Conservation (phyloP, 805 yeast species). For the Debaryomyces castellii region DNA sequence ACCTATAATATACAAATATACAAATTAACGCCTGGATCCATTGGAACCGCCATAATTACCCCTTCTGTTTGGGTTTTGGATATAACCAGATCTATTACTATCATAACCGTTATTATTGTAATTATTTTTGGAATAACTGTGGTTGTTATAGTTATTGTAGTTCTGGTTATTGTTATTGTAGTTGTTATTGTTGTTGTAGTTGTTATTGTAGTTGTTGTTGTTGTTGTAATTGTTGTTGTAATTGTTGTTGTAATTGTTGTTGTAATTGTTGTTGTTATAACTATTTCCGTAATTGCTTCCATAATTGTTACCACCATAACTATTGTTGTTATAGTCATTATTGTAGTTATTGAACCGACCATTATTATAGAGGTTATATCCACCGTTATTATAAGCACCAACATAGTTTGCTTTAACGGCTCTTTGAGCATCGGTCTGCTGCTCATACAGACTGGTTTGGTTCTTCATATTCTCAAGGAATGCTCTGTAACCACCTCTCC, state of each 20-base stretch:
- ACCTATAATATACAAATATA: not conserved
- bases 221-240: slow-evolving; percentile 2
- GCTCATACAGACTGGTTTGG: slow-evolving; percentile 10
- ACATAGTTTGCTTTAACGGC: slow-evolving; percentile 6
- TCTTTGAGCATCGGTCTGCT: slow-evolving; percentile 5
- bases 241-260: slow-evolving; percentile 9
- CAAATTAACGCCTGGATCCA: slow-evolving; percentile 2
- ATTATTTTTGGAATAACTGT: slow-evolving; percentile 6
- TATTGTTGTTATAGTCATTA: slow-evolving; percentile 3
- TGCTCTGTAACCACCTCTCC: slow-evolving; percentile 41
- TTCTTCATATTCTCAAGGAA: slow-evolving; percentile 20
- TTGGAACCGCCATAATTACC: slow-evolving; percentile 2
- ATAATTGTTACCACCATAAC: slow-evolving; percentile 10
- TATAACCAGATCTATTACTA: slow-evolving; percentile 1
- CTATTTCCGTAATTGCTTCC: slow-evolving; percentile 7
- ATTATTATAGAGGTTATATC: slow-evolving; percentile 5
- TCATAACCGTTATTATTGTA: slow-evolving; percentile 6
- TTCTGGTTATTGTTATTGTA: slow-evolving; percentile 7
- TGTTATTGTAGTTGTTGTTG: slow-evolving; percentile 8
- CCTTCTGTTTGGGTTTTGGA: slow-evolving; percentile 1
- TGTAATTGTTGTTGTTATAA: slow-evolving; percentile 9
- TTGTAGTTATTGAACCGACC: slow-evolving; percentile 7
- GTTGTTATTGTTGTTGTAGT: slow-evolving; percentile 6
- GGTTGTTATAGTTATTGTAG: slow-evolving; percentile 9
- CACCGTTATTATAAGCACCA: slow-evolving; percentile 7